Evolutionary conservation across 2,329 filamentous ascomycete species (phyloP).

Genomic region (Neobulgaria alba): DNA sequence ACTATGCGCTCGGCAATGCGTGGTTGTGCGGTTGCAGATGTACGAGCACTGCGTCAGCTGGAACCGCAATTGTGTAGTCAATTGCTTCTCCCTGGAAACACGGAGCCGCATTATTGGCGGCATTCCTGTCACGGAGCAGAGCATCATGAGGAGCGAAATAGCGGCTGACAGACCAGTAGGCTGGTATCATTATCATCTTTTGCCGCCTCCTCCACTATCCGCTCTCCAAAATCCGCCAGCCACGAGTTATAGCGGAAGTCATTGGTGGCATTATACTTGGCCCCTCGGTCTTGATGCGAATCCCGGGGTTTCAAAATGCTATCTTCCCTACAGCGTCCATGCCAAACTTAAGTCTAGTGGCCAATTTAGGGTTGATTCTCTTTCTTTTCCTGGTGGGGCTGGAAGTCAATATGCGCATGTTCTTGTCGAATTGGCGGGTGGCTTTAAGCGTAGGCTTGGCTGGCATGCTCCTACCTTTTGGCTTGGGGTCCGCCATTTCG

Average conservation of each 20-base stretch:
- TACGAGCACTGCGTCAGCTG: neutral
- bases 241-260: constrained; percentile 76
- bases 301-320: constrained; percentile 64
- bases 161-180: constrained; percentile 34
- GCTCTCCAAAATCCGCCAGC: constrained; percentile 67
- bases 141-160: neutral
- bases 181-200: constrained; percentile 65
- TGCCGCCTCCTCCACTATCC: constrained; percentile 69
- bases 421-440: constrained; percentile 71
- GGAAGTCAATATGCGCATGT: constrained; percentile 73
- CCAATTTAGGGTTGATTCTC: constrained; percentile 74
- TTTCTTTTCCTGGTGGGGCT: constrained; percentile 84
- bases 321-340: constrained; percentile 75
- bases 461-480: constrained; percentile 78
- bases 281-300: constrained; percentile 79
- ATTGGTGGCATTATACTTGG: constrained; percentile 79
- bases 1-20: neutral
- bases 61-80: neutral
- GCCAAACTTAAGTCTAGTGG: constrained; percentile 65
- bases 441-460: constrained; percentile 69
- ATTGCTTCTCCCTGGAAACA: neutral
- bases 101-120: neutral
- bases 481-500: constrained; percentile 69
- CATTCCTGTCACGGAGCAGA: neutral
- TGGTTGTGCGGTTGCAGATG: neutral